Evolutionary conservation across 352 stramenopile species (phyloP).

Genomic region (Globisporangium cystogenes): DNA sequence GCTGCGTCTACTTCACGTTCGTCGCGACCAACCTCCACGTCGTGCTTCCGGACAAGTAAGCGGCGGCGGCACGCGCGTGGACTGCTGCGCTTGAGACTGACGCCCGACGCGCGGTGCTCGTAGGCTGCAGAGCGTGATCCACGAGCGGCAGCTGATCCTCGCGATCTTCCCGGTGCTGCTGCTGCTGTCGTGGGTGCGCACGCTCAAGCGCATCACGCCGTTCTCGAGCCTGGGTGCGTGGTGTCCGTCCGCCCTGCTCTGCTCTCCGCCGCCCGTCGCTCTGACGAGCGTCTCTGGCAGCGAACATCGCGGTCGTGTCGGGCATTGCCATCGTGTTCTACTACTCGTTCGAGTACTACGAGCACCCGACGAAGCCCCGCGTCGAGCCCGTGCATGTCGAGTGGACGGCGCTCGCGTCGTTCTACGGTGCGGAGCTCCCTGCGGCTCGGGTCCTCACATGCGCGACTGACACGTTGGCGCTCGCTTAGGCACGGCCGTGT

Average conservation of each 20-base stretch:
- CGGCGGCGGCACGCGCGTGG: neutral
- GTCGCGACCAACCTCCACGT: slow-evolving; percentile 81
- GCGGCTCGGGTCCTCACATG: too few species aligned
- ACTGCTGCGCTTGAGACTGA: neutral
- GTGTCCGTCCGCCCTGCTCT: neutral
- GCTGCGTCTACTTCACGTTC: slow-evolving; percentile 83
- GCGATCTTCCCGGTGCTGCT: slow-evolving; percentile 65
- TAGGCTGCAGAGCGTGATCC: slow-evolving; percentile 49
- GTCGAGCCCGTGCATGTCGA: slow-evolving; percentile 14
- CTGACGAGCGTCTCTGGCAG: slow-evolving; percentile 17
- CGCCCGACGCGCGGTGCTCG: slow-evolving; percentile 2
- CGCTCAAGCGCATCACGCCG: slow-evolving; percentile 64
- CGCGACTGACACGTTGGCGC: neutral
- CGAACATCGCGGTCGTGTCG: slow-evolving; percentile 53
- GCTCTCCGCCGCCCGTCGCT: neutral
- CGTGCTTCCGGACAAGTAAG: slow-evolving; percentile 52
- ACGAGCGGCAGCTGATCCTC: slow-evolving; percentile 75
- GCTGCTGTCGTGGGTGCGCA: slow-evolving; percentile 73
- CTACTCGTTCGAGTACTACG: slow-evolving; percentile 64
- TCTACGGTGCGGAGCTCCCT: slow-evolving; percentile 64
- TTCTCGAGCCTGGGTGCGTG: slow-evolving; percentile 61
- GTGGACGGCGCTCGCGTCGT: slow-evolving; percentile 48
- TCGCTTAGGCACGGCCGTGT: slow-evolving; percentile 52
- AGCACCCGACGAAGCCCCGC: slow-evolving; percentile 24
- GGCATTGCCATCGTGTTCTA: slow-evolving; percentile 82